A percentile compares a stretch with the other conserved stretches of the same genome.
phyloP scores from a whole-genome alignment of 352 stramenopile genomes.

The Phytophthora vignae region DNA sequence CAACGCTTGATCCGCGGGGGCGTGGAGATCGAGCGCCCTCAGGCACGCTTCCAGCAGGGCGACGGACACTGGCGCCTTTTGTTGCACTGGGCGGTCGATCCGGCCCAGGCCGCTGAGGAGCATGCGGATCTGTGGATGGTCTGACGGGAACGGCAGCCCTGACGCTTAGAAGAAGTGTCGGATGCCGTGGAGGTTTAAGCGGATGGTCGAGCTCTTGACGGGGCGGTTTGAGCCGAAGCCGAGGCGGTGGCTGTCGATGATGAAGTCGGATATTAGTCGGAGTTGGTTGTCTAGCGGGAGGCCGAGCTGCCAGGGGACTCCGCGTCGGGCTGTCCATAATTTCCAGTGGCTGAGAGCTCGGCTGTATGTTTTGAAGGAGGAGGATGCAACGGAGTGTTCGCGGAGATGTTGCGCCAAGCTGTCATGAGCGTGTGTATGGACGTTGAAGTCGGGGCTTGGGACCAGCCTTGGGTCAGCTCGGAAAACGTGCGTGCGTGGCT shows the following conservation, averaged over 20 bases:
- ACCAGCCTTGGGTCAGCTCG: not conserved
- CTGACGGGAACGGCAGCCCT: not conserved
- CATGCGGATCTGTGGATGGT: conserved; percentile 5
- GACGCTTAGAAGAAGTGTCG: conserved; percentile 1
- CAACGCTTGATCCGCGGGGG: conserved; percentile 3
- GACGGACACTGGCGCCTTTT: not conserved
- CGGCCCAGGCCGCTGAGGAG: conserved; percentile 1
- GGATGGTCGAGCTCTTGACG: conserved; percentile 6
- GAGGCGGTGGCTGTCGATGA: not conserved
- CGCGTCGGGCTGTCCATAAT: not conserved
- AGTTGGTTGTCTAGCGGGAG: not conserved
- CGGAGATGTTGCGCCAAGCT: not conserved
- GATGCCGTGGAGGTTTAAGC: not conserved
- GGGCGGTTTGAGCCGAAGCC: not conserved
- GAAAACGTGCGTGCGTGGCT: not conserved
- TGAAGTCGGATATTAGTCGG: conserved; percentile 7
- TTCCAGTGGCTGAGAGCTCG: not conserved
- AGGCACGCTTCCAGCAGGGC: not conserved
- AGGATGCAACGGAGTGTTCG: conserved; percentile 8
- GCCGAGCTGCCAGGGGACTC: not conserved
- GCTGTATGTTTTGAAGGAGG: not conserved
- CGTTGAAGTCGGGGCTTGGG: not conserved
- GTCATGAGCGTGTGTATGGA: not conserved
- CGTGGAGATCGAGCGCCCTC: not conserved
- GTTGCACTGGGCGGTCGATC: not conserved